phyloP scores from a whole-genome alignment of 2,329 filamentous ascomycete species.

The Clarireedia paspali region DNA sequence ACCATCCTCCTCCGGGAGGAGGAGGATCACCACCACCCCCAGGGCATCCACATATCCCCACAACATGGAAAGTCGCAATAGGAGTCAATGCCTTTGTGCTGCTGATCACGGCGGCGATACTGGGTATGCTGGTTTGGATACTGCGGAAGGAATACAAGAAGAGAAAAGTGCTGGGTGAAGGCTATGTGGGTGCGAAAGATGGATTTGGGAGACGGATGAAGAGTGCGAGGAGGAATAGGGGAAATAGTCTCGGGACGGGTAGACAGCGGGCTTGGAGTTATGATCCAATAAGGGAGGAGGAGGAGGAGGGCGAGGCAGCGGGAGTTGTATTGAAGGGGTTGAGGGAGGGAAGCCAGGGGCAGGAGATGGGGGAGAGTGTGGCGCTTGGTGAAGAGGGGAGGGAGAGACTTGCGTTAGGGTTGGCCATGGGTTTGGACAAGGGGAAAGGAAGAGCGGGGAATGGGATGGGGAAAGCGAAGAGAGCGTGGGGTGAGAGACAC shows the following conservation, averaged over 20 bases:
- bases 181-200: constrained; percentile 2
- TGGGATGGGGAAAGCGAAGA: constrained; percentile 1
- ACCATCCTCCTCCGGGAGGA: too few species aligned
- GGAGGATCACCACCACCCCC: not conserved
- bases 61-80: constrained; percentile 8
- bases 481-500: constrained; percentile 2
- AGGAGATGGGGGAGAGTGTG: not conserved
- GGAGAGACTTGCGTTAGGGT: not conserved
- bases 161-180: not conserved
- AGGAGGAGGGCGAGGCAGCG: constrained; percentile 1
- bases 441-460: not conserved
- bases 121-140: constrained; percentile 6
- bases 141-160: constrained; percentile 5
- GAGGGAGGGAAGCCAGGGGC: not conserved
- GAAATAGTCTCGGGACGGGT: not conserved
- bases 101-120: constrained; percentile 2
- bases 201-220: constrained; percentile 8
- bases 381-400: too few species aligned
- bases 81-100: constrained; percentile 8
- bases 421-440: not conserved
- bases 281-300: constrained; percentile 4
- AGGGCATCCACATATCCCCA: constrained; percentile 1
- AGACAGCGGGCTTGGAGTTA: constrained; percentile 7
- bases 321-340: not conserved
- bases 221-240: not conserved